A percentile compares a stretch with the other conserved stretches of the same genome.
phyloP scores from a whole-genome alignment of 2,329 filamentous ascomycete species.

The Arthrobotrys conoides region DNA sequence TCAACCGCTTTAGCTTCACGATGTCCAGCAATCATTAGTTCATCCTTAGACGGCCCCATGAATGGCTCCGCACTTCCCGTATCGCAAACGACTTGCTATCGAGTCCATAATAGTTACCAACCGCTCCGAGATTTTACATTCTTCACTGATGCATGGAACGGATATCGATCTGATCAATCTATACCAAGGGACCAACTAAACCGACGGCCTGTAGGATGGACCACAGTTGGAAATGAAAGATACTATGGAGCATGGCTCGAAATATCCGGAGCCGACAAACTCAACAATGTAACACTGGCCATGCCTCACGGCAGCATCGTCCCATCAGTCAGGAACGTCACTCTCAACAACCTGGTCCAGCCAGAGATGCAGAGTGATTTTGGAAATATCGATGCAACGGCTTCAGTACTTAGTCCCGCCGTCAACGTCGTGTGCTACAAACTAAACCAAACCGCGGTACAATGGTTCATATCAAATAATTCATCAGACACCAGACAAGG shows the following conservation, averaged over 20 bases:
- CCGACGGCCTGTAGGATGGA: constrained; percentile 47
- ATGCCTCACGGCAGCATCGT: constrained; percentile 81
- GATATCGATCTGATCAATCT: constrained; percentile 39
- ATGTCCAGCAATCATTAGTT: constrained; percentile 57
- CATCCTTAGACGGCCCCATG: constrained; percentile 47
- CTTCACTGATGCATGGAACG: constrained; percentile 52
- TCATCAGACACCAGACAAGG: constrained; percentile 64
- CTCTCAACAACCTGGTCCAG: constrained; percentile 77
- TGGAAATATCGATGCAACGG: constrained; percentile 77
- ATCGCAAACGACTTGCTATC: constrained; percentile 55
- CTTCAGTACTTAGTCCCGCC: constrained; percentile 78
- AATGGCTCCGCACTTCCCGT: constrained; percentile 55
- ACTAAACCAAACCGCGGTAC: constrained; percentile 67
- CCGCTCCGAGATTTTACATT: constrained; percentile 57
- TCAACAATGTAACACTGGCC: constrained; percentile 83
- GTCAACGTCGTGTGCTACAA: constrained; percentile 82
- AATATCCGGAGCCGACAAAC: constrained; percentile 65
- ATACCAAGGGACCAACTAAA: constrained; percentile 41
- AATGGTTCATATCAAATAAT: constrained; percentile 51
- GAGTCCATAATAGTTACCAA: constrained; percentile 57
- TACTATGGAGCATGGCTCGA: constrained; percentile 68
- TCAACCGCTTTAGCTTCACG: constrained; percentile 51
- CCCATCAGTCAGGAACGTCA: constrained; percentile 75
- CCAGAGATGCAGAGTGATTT: constrained; percentile 76
- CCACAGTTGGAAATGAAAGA: constrained; percentile 69